These are phyloP conservation scores for Thalassiosira pacifica DNA, from an alignment of 352 stramenopile species.

Conservation along the genomic window DNA sequence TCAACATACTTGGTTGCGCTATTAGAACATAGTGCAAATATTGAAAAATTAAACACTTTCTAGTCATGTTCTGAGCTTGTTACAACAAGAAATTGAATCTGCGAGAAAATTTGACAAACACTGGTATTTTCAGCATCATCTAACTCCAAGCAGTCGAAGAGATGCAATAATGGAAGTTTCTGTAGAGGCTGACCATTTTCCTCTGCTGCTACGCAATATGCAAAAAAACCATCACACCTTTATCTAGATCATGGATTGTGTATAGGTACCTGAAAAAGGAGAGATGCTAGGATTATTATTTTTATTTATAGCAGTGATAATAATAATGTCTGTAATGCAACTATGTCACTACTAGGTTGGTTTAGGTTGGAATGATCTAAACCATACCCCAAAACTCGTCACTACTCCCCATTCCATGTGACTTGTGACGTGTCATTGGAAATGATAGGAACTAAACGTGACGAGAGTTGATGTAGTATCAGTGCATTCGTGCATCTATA, in stretches of 20 bases:
- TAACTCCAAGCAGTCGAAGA: too few species aligned
- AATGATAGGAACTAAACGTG: background rate
- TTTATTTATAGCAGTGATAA: background rate
- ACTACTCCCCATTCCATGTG: background rate
- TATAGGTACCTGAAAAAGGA: conserved; percentile 7
- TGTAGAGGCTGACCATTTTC: too few species aligned
- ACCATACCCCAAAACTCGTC: too few species aligned
- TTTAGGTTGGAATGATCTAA: background rate
- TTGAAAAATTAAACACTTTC: too few species aligned
- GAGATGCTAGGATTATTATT: background rate
- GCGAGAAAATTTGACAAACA: too few species aligned
- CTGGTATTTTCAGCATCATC: too few species aligned
- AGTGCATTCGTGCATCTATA: background rate
- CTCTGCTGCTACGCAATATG: conserved; percentile 3
- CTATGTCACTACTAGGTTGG: conserved; percentile 9
- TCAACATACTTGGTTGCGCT: too few species aligned
- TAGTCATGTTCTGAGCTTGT: too few species aligned
- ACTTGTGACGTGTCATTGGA: background rate
- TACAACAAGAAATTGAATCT: too few species aligned
- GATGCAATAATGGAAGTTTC: too few species aligned
- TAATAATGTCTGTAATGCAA: background rate
- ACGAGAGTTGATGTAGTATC: conserved; percentile 1
- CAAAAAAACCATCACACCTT: conserved; percentile 1
- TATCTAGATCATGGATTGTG: background rate
- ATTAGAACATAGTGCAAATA: too few species aligned